These are phyloP conservation scores for Porphyrellus cyaneotinctus DNA, from an alignment of 768 basidiomycete genomes.

Conservation along the genomic window DNA sequence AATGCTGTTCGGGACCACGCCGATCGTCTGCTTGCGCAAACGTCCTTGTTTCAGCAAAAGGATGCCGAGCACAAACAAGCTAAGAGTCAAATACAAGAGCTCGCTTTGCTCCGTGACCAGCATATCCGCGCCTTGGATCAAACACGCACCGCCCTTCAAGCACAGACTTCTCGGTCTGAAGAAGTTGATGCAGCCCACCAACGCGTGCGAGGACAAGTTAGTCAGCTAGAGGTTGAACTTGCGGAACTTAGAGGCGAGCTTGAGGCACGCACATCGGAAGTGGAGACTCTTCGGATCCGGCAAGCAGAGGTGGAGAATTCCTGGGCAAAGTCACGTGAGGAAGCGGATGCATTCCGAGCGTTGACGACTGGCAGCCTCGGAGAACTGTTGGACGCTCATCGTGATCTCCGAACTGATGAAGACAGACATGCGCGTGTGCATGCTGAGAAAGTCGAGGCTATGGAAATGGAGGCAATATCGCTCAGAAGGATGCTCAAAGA, in stretches of 20 bases:
- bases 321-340: constrained; percentile 89
- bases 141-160: constrained; percentile 68
- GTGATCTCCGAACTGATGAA: constrained; percentile 80
- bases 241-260: constrained; percentile 78
- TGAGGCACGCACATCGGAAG: constrained; percentile 69
- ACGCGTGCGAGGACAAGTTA: constrained; percentile 64
- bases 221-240: constrained; percentile 69
- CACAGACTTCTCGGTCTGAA: constrained; percentile 70
- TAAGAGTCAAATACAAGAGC: constrained; percentile 66
- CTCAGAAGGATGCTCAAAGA: constrained; percentile 81
- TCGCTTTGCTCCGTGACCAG: constrained; percentile 68
- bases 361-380: constrained; percentile 84
- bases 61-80: constrained; percentile 71
- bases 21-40: constrained; percentile 68
- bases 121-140: constrained; percentile 88
- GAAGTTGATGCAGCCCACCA: constrained; percentile 76
- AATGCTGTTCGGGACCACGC: constrained; percentile 68
- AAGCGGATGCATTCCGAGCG: constrained; percentile 86
- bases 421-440: constrained; percentile 72
- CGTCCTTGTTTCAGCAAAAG: constrained; percentile 68
- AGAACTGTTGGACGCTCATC: constrained; percentile 83
- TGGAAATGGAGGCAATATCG: constrained; percentile 74
- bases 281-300: constrained; percentile 60
- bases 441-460: constrained; percentile 73
- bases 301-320: constrained; percentile 82